A percentile compares a stretch with the other conserved stretches of the same genome.
Evolutionary conservation across 306 rosid genomes (phyloP).

Genomic region (Astragalus glycyphyllos): DNA sequence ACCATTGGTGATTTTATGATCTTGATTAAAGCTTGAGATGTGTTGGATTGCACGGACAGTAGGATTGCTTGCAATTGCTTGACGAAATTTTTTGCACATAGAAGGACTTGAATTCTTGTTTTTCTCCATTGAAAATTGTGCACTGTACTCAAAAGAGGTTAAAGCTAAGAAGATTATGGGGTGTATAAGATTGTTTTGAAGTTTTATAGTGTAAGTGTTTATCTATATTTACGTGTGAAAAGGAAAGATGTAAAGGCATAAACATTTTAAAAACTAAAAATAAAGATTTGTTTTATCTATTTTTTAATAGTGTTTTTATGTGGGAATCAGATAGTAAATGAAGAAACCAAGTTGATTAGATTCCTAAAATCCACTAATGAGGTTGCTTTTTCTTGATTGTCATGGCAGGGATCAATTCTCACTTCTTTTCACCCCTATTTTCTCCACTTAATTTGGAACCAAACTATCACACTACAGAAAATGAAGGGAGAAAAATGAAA

Average conservation of each 20-base stretch:
- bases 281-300: background rate
- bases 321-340: slow-evolving; percentile 21
- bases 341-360: slow-evolving; percentile 30
- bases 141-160: background rate
- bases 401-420: slow-evolving; percentile 61
- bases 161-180: slow-evolving; percentile 29
- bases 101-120: slow-evolving; percentile 42
- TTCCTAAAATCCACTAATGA: slow-evolving; percentile 42
- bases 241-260: slow-evolving; percentile 20
- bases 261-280: background rate
- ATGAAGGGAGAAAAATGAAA: slow-evolving; percentile 10
- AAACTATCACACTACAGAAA: background rate
- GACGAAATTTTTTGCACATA: slow-evolving; percentile 57
- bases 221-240: slow-evolving; percentile 33
- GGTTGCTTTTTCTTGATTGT: slow-evolving; percentile 39
- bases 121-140: slow-evolving; percentile 46
- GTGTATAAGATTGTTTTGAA: slow-evolving; percentile 23
- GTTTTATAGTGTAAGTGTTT: slow-evolving; percentile 34
- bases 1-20: slow-evolving; percentile 32
- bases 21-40: slow-evolving; percentile 43
- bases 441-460: slow-evolving; percentile 26
- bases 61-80: slow-evolving; percentile 43
- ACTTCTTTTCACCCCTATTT: slow-evolving; percentile 24
- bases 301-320: slow-evolving; percentile 30
- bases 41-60: slow-evolving; percentile 42